Evolutionary conservation across 2,329 filamentous ascomycete species (phyloP).

Genomic region (Colletotrichum agaves): DNA sequence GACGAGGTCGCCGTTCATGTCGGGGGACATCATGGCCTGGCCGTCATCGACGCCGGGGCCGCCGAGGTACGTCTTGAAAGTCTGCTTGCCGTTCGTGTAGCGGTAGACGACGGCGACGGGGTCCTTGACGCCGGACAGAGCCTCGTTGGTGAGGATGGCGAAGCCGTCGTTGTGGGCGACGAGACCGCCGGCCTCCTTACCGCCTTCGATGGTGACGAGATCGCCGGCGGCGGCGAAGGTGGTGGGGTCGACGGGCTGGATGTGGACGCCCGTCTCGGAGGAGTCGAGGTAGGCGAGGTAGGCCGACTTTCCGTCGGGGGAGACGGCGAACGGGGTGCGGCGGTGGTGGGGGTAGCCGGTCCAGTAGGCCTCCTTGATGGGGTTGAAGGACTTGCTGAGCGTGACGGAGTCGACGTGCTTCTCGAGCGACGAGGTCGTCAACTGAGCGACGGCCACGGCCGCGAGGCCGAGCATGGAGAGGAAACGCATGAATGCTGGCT

Average conservation of each 20-base stretch:
- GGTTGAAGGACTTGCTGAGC: conserved; percentile 64
- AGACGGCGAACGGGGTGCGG: conserved; percentile 70
- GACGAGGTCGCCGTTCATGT: conserved; percentile 71
- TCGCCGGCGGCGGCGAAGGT: conserved; percentile 65
- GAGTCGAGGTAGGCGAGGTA: conserved; percentile 70
- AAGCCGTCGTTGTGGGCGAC: conserved; percentile 72
- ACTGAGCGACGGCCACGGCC: conserved; percentile 36
- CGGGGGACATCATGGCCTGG: conserved; percentile 62
- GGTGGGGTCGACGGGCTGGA: conserved; percentile 65
- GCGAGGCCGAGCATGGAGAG: conserved; percentile 28
- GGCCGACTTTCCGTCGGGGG: conserved; percentile 67
- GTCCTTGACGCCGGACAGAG: conserved; percentile 59
- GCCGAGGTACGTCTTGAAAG: conserved; percentile 69
- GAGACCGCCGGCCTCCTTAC: conserved; percentile 69
- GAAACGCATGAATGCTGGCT: conserved; percentile 8
- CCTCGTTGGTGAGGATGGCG: conserved; percentile 69
- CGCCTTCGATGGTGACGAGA: conserved; percentile 61
- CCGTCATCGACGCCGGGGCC: conserved; percentile 62
- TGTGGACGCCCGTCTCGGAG: conserved; percentile 64
- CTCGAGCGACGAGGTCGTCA: conserved; percentile 42
- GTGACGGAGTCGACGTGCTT: conserved; percentile 55
- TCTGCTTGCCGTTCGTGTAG: conserved; percentile 63
- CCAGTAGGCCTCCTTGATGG: conserved; percentile 70
- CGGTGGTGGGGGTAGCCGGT: conserved; percentile 70
- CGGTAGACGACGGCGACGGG: conserved; percentile 69